Evolutionary conservation across 2,329 filamentous ascomycete species (phyloP), one percentile per base, ranked within the genome.

Genomic region (Alternaria panax): DNA sequence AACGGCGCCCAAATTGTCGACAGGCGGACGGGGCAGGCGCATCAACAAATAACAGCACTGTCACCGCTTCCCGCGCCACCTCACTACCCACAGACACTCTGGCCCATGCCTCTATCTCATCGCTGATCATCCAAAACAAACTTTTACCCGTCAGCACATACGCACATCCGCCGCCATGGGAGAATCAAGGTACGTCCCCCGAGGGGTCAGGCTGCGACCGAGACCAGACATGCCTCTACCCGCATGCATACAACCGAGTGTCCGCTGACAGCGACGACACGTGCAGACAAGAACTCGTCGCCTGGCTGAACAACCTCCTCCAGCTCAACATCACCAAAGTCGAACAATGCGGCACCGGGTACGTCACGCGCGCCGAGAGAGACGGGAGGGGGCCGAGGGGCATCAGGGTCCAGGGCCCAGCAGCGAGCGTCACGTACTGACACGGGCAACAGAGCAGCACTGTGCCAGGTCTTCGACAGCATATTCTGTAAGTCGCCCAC

Each of bases 331-430:
- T 99, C 74, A 98, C 86, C 74, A 98, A 97, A 83, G 92, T 99
- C 79, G 95, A 99, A 84, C 95, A 99, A 86, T 98, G 94, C 80
- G 95, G 95, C 79, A 98, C 94, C 76, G 95, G 94, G 94, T 98
- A 89, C 72, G 85, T 74, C 54, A 59, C 52, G 38, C 42, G n/a
- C 66, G 70, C 57, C 5, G 48, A 27, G 25, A 18, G 18, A 18
- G 8, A 34, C 38, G 18, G 8, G 8, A 34, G 16, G 38, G 40
- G 20, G 22, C 45, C 27, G 61, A 59, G 63, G 54, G 61, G 57
- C 54, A 48, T 42, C 58, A 45, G 52, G 57, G 53, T 48, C 36
- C 28, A 27, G 47, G 48, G 51, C 30, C 30, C 11, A n/a, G n/a
- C n/a, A n/a, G n/a, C n/a, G 18, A 47, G 57, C n/a, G 36, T 43